phyloP scores from a whole-genome alignment of 305 asterid species.

The Euphrasia arctica region DNA sequence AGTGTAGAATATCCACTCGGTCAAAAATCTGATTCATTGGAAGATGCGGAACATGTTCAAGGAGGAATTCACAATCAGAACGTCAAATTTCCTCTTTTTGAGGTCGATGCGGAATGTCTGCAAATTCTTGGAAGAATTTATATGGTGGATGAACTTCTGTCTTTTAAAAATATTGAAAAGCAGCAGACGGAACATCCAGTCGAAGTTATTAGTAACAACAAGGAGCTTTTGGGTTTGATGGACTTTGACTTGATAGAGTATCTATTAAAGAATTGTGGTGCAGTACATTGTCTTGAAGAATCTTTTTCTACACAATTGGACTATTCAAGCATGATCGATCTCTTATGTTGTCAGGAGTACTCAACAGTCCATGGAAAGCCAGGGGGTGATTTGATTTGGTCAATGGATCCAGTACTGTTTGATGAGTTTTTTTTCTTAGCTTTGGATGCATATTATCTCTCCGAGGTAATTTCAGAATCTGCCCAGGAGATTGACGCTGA shows the following conservation, averaged over 20 bases:
- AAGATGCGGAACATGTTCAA: conserved; percentile 49
- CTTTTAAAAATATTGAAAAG: conserved; percentile 46
- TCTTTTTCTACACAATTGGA: conserved; percentile 39
- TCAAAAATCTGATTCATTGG: conserved; percentile 43
- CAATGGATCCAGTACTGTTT: conserved; percentile 38
- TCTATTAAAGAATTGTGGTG: conserved; percentile 42
- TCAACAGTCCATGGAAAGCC: conserved; percentile 29
- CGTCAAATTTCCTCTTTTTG: conserved; percentile 58
- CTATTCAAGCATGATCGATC: conserved; percentile 43
- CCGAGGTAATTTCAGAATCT: conserved; percentile 41
- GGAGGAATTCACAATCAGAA: conserved; percentile 35
- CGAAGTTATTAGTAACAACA: conserved; percentile 36
- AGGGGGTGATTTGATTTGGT: conserved; percentile 34
- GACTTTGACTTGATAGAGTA: conserved; percentile 58
- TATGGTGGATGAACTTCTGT: conserved; percentile 41
- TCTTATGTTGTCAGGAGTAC: conserved; percentile 37
- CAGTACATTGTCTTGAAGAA: conserved; percentile 35
- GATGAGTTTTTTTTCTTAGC: conserved; percentile 58
- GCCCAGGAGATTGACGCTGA: conserved; percentile 47
- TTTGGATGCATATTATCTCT: conserved; percentile 37
- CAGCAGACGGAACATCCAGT: conserved; percentile 43
- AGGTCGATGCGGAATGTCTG: conserved; percentile 57
- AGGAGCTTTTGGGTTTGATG: conserved; percentile 51
- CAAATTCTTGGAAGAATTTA: conserved; percentile 36
- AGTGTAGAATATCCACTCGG: conserved; percentile 39